These are phyloP conservation scores for Coemansia furcata DNA, from an alignment of 192 early-diverging fungal species.

Conservation along the genomic window DNA sequence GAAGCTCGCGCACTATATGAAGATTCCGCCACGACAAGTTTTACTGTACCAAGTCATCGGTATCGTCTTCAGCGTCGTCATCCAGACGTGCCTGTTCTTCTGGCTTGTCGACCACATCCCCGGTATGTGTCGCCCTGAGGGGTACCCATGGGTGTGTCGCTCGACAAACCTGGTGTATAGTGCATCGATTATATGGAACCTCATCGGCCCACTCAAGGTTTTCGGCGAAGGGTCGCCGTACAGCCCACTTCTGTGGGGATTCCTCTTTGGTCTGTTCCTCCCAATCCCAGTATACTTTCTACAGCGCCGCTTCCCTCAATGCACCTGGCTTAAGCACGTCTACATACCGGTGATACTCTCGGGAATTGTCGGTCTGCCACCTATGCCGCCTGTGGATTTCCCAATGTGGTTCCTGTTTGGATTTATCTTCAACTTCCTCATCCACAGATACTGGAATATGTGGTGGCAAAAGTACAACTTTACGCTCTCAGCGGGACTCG, in stretches of 20 bases:
- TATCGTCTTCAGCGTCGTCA: constrained; percentile 64
- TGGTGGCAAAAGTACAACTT: constrained; percentile 67
- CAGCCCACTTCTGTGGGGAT: constrained; percentile 53
- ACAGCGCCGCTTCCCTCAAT: constrained; percentile 60
- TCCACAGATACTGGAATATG: constrained; percentile 60
- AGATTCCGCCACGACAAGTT: constrained; percentile 78
- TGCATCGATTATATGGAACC: constrained; percentile 77
- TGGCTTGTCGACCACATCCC: constrained; percentile 62
- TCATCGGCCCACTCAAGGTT: constrained; percentile 68
- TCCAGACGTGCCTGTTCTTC: constrained; percentile 65
- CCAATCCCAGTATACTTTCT: constrained; percentile 71
- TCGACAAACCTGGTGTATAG: constrained; percentile 61
- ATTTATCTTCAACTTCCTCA: constrained; percentile 68
- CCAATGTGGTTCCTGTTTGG: constrained; percentile 58
- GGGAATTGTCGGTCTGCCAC: constrained; percentile 60
- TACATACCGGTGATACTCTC: constrained; percentile 71
- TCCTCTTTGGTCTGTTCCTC: constrained; percentile 66
- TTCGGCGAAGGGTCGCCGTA: constrained; percentile 66
- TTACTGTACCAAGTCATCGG: constrained; percentile 71
- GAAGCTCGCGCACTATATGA: constrained; percentile 81
- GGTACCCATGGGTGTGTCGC: constrained; percentile 69
- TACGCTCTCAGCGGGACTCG: constrained; percentile 59
- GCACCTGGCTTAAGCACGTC: constrained; percentile 63
- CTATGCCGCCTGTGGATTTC: constrained; percentile 56
- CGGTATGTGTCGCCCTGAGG: constrained; percentile 56